phyloP scores from a whole-genome alignment of 2,329 filamentous ascomycete species.

The Ilyonectria sp. region DNA sequence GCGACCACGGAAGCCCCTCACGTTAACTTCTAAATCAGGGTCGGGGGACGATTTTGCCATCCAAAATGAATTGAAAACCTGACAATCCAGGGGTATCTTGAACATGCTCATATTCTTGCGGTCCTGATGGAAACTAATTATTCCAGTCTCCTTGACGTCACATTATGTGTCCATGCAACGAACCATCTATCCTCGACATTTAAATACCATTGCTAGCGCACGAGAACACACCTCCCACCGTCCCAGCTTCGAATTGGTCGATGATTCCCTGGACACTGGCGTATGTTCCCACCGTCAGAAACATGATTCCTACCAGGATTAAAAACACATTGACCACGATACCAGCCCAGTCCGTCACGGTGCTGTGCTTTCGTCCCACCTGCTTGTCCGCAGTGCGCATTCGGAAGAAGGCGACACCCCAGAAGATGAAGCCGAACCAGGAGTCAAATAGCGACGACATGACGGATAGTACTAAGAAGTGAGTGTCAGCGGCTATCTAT shows the following conservation, averaged over 20 bases:
- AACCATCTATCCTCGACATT: slow-evolving; percentile 19
- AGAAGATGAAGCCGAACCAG: slow-evolving; percentile 97
- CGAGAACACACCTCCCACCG: slow-evolving; percentile 81
- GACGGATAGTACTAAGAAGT: slow-evolving; percentile 70
- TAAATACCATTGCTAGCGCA: slow-evolving; percentile 79
- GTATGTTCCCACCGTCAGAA: slow-evolving; percentile 87
- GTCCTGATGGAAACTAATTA: neutral
- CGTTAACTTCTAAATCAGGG: no score
- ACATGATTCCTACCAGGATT: slow-evolving; percentile 83
- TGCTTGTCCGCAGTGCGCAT: slow-evolving; percentile 77
- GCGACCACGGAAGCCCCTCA: neutral
- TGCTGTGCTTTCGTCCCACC: slow-evolving; percentile 67
- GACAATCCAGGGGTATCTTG: no score
- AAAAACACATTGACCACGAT: slow-evolving; percentile 80
- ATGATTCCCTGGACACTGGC: slow-evolving; percentile 82
- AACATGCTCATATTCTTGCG: neutral
- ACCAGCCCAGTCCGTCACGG: slow-evolving; percentile 65
- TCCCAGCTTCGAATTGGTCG: slow-evolving; percentile 75
- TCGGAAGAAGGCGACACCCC: slow-evolving; percentile 84
- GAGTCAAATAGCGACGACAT: slow-evolving; percentile 94
- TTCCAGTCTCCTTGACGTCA: neutral
- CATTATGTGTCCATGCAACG: slow-evolving; percentile 24
- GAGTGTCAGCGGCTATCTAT: slow-evolving; percentile 22
- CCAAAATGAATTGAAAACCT: no score
- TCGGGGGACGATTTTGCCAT: neutral